These are phyloP conservation scores for Venturia effusa DNA, from an alignment of 2,329 filamentous ascomycete species.

Conservation along the genomic window DNA sequence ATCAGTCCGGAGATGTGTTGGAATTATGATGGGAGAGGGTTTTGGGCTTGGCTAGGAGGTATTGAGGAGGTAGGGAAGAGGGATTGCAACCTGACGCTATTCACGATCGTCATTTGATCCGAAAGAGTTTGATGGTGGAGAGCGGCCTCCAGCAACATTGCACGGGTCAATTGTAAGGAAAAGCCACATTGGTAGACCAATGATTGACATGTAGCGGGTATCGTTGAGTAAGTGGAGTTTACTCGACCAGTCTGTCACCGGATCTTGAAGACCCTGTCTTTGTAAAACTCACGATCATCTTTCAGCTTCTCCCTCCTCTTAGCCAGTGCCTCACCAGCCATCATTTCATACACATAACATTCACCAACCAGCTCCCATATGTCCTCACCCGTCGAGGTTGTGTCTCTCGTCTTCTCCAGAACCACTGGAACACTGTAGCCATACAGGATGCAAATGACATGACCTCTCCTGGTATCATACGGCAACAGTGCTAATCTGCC, in stretches of 20 bases:
- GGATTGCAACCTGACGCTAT: no score
- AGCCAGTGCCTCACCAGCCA: constrained; percentile 9
- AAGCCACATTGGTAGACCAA: no score
- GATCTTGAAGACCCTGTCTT: not conserved
- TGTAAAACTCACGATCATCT: not conserved
- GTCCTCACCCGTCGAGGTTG: not conserved
- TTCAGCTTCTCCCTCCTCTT: not conserved
- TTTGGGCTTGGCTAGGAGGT: constrained; percentile 8
- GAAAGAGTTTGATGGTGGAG: no score
- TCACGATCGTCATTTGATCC: no score
- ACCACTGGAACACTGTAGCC: constrained; percentile 5
- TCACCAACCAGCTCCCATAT: constrained; percentile 9
- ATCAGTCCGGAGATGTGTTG: constrained; percentile 36
- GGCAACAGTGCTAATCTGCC: not conserved
- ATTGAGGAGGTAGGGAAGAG: no score
- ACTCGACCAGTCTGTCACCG: not conserved
- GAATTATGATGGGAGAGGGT: constrained; percentile 19
- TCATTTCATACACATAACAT: constrained; percentile 10
- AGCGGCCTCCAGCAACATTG: no score
- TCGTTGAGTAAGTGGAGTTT: no score
- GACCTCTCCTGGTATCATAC: not conserved
- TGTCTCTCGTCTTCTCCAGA: not conserved
- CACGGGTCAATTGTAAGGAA: no score
- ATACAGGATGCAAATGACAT: constrained; percentile 6
- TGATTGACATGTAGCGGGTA: no score